Base-by-base conservation (phyloP, 2,329 filamentous ascomycete species). In the Fusarium keratoplasticum region DNA sequence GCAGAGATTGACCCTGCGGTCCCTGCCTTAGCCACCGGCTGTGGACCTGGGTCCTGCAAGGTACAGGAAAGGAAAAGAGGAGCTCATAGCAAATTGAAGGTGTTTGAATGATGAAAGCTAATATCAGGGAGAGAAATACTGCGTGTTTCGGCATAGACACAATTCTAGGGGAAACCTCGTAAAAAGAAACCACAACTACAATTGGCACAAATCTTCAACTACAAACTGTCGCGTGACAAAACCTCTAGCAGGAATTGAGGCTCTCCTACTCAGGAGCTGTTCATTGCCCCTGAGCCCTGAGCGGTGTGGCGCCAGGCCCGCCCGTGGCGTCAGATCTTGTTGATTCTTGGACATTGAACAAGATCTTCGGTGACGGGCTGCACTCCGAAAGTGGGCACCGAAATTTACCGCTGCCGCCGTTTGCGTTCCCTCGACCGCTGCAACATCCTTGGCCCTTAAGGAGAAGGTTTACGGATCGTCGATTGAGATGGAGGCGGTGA, bases 251-350 rank as follows among this genome's bases (percentile, higher is more conserved):
- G 42, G 27, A 38, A 58, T 16, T 57, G 70, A 72, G 67, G 47
- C 66, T 64, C 66, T 64, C 25, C 38, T 18, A 40, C 22, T 47
- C 20, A 64, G 25, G 54, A 58, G 61, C 58, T 52, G 25, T 52
- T 31, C 47, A 31, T 71, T 69, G 31, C 20, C 54, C 57, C 54
- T 20, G 61, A 68, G 75, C 76, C 74, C 74, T 76, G 74, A 78
- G 61, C 63, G 68, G 70, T 74, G 75, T 76, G 73, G 75, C 76
- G 64, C 66, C 40, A 58, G 71, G 57, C 69, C 69, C 67, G 54
- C 64, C 29, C 66, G 60, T 68, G 36, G 71, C 57, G 64, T 18
- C n/a, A 64, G 68, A 72, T 72, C 55, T 25, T 31, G 58, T n/a
- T 55, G 38, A 64, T 27, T 58, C 33, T 58, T 40, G 31, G 14